Conservation (phyloP, 1,284 basidiomycete genomes). For the Athelia psychrophila region DNA sequence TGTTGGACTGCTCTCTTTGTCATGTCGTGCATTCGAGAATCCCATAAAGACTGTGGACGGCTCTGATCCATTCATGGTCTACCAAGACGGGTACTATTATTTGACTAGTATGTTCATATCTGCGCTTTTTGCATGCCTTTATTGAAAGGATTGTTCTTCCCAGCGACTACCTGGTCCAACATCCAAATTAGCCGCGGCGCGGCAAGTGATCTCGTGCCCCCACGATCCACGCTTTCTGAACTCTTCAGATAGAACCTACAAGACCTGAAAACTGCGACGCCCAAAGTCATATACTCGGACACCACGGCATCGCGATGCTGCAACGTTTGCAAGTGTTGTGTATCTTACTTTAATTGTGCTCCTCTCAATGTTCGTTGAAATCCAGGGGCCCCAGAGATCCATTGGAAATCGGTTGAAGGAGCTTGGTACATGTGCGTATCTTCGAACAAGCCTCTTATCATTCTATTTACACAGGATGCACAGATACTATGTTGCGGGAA, state of each 20-base stretch:
- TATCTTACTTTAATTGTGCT: neutral
- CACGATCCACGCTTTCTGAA: neutral
- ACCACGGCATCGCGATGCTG: neutral
- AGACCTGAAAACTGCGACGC: neutral
- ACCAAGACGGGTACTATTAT: neutral
- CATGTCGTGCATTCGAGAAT: neutral
- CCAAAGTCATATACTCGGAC: neutral
- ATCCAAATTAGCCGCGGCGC: neutral
- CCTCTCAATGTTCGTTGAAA: neutral
- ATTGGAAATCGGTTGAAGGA: neutral
- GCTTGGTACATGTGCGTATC: neutral
- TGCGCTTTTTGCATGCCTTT: neutral
- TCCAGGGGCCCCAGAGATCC: neutral
- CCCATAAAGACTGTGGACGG: neutral
- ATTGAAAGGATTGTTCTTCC: neutral
- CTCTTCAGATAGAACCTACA: neutral
- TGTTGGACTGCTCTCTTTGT: neutral
- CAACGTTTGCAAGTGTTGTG: neutral
- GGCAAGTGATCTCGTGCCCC: neutral
- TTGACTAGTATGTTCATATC: neutral
- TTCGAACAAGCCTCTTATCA: neutral
- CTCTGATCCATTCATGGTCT: conserved; percentile 1
- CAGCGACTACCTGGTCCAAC: neutral
- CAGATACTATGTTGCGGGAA: neutral
- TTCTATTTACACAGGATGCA: too few relatives aligned